phyloP scores from a whole-genome alignment of 2,329 filamentous ascomycete genomes.

The Ambrosiella beaveri region DNA sequence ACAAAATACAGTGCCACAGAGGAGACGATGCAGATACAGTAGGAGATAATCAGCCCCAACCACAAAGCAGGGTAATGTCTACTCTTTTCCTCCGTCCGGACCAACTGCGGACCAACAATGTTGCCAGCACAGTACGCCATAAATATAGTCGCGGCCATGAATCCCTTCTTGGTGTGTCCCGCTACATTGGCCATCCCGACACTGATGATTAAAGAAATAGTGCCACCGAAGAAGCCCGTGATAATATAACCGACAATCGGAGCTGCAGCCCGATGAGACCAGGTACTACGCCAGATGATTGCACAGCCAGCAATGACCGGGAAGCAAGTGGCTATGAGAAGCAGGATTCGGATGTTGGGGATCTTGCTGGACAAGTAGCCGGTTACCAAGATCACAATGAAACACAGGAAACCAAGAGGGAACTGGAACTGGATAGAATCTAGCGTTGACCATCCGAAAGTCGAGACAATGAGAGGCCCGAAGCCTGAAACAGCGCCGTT shows the following conservation, averaged over 20 bases:
- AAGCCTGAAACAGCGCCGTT: slow-evolving; percentile 57
- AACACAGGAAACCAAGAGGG: slow-evolving; percentile 51
- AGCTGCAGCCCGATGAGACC: slow-evolving; percentile 46
- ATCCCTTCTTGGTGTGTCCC: slow-evolving; percentile 61
- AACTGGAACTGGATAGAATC: slow-evolving; percentile 59
- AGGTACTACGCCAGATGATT: slow-evolving; percentile 53
- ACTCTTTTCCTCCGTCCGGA: slow-evolving; percentile 46
- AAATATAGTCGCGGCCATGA: slow-evolving; percentile 57
- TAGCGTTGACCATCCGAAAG: slow-evolving; percentile 47
- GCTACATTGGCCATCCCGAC: slow-evolving; percentile 50
- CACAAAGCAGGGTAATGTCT: slow-evolving; percentile 56
- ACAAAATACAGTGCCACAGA: slow-evolving; percentile 40
- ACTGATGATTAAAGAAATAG: slow-evolving; percentile 41
- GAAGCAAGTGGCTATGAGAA: slow-evolving; percentile 49
- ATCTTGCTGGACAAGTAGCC: slow-evolving; percentile 46
- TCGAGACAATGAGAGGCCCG: slow-evolving; percentile 53
- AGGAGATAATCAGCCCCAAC: slow-evolving; percentile 49
- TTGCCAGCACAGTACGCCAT: slow-evolving; percentile 58
- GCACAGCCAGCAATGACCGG: slow-evolving; percentile 59
- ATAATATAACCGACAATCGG: slow-evolving; percentile 57
- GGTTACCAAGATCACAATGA: slow-evolving; percentile 46
- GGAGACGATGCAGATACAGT: slow-evolving; percentile 47
- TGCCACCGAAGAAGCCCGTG: slow-evolving; percentile 55
- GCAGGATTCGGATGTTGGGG: slow-evolving; percentile 44
- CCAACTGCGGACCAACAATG: slow-evolving; percentile 57